Percentiles rank a stretch among this genome's conserved stretches.
Evolutionary conservation across 1,284 basidiomycete species (phyloP).

Genomic region (Irpex rosettiformis): DNA sequence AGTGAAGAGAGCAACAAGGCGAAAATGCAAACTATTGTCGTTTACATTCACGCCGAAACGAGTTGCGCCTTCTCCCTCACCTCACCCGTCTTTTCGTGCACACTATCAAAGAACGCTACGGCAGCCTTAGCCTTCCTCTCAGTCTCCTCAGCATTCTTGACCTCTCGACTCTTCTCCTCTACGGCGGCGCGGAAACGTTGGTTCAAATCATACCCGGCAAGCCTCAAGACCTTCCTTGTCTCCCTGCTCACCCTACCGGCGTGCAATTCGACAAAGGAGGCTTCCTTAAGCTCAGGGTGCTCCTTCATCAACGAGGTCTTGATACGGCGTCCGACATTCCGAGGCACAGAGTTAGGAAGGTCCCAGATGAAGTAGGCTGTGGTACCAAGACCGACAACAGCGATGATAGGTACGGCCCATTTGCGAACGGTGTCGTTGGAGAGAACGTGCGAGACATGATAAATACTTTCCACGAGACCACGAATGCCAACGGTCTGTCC

Average conservation of each 20-base stretch:
- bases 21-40: too few relatives aligned
- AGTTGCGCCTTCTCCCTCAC: constrained; percentile 42
- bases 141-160: constrained; percentile 74
- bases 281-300: constrained; percentile 35
- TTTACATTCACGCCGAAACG: constrained; percentile 17
- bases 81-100: constrained; percentile 53
- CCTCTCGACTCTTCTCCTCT: constrained; percentile 75
- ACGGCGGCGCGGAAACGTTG: constrained; percentile 83
- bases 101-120: constrained; percentile 66
- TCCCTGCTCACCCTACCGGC: constrained; percentile 76
- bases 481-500: constrained; percentile 78
- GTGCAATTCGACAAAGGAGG: constrained; percentile 69
- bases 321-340: constrained; percentile 83
- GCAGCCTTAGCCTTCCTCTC: constrained; percentile 70
- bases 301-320: constrained; percentile 53
- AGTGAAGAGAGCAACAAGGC: neutral
- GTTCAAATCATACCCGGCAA: constrained; percentile 90
- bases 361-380: constrained; percentile 86
- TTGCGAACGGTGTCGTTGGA: constrained; percentile 80
- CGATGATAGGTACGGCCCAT: constrained; percentile 87
- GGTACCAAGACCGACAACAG: constrained; percentile 72
- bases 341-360: constrained; percentile 88
- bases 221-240: constrained; percentile 89
- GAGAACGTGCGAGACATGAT: constrained; percentile 76
- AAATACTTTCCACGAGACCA: constrained; percentile 72